Evolutionary conservation across 108 stramenopile species (phyloP).

Genomic region (Licmophora abbreviata): DNA sequence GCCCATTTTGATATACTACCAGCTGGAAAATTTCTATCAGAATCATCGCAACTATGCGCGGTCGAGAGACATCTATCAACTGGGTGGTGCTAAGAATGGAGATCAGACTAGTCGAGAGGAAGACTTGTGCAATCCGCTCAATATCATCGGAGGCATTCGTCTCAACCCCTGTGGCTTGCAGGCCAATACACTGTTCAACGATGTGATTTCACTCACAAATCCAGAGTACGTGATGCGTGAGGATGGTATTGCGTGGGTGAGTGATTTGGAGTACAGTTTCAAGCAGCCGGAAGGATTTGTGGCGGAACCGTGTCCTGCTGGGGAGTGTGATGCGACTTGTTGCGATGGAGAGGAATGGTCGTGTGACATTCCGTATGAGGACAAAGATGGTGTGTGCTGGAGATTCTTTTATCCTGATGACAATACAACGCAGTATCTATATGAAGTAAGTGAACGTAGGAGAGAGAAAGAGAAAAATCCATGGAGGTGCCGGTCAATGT

Average conservation of each 20-base stretch:
- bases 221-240: constrained; percentile 60
- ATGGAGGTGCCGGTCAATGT: too few relatives aligned
- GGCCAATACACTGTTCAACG: constrained; percentile 98
- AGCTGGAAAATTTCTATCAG: constrained; percentile 96
- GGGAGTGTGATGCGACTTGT: constrained; percentile 42
- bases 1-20: constrained; percentile 93
- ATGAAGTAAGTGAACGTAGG: constrained; percentile 40
- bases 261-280: constrained; percentile 87
- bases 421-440: constrained; percentile 69
- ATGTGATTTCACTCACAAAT: constrained; percentile 48
- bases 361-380: constrained; percentile 43
- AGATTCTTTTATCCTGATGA: constrained; percentile 87
- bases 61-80: constrained; percentile 41
- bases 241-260: constrained; percentile 91
- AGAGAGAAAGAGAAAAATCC: too few relatives aligned
- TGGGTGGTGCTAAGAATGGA: constrained; percentile 14
- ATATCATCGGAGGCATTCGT: constrained; percentile 37
- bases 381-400: constrained; percentile 54
- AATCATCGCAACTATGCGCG: constrained; percentile 88
- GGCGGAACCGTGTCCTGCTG: constrained; percentile 34
- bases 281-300: constrained; percentile 73
- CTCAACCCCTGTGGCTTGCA: constrained; percentile 98
- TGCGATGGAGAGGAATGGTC: constrained; percentile 52
- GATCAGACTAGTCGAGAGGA: constrained; percentile 14
- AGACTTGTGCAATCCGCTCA: constrained; percentile 46